Percentiles rank a stretch among this genome's conserved stretches.
Conservation (phyloP, 139 green algal species). For the Nannochloris sp. region DNA sequence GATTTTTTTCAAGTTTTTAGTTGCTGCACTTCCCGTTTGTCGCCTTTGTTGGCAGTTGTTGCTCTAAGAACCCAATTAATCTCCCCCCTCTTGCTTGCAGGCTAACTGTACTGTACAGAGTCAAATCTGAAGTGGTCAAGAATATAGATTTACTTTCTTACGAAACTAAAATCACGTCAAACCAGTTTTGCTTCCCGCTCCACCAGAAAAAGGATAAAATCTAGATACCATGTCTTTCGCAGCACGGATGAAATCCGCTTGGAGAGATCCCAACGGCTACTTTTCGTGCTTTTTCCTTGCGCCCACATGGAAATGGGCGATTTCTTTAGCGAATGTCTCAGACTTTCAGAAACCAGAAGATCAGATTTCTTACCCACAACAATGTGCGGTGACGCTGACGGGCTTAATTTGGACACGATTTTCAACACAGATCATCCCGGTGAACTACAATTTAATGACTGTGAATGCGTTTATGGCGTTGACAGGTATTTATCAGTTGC, state of each 20-base stretch:
- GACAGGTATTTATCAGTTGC: constrained; percentile 82
- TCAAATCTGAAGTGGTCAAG: too few relatives aligned
- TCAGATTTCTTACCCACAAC: constrained; percentile 84
- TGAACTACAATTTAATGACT: constrained; percentile 94
- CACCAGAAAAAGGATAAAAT: too few relatives aligned
- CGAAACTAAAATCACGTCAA: constrained; percentile 9
- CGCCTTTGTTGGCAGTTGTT: too few relatives aligned
- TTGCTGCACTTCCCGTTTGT: too few relatives aligned
- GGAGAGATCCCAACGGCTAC: constrained; percentile 4
- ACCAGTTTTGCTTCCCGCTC: neutral
- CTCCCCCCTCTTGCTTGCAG: too few relatives aligned
- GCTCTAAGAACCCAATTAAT: too few relatives aligned
- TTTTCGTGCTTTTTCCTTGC: too few relatives aligned
- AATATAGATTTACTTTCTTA: too few relatives aligned
- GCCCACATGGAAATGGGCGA: constrained; percentile 98
- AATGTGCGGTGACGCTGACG: constrained; percentile 79
- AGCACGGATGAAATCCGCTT: neutral
- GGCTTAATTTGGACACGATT: constrained; percentile 92
- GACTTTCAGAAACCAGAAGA: constrained; percentile 88
- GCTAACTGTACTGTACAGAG: too few relatives aligned
- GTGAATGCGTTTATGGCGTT: constrained; percentile 86
- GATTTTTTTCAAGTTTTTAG: too few relatives aligned
- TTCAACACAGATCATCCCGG: constrained; percentile 71
- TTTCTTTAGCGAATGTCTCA: constrained; percentile 90
- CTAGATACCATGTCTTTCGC: neutral